These are phyloP conservation scores for Aspergillus nomiae DNA, from an alignment of 2,329 filamentous ascomycete genomes.

Conservation along the genomic window DNA sequence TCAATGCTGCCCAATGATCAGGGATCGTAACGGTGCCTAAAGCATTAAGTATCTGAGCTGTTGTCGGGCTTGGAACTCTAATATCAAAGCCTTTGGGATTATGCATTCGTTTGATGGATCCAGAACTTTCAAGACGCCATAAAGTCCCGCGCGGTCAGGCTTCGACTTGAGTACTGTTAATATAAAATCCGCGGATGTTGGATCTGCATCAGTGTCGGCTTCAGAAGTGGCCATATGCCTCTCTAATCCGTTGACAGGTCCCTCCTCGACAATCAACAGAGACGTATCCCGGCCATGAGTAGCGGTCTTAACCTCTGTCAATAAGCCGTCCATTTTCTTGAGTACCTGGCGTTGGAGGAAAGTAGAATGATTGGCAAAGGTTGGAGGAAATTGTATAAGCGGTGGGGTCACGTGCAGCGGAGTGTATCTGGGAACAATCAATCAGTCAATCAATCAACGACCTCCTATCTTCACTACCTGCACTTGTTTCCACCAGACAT, in stretches of 20 bases:
- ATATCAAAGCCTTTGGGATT: slow-evolving; percentile 55
- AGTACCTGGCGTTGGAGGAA: slow-evolving; percentile 5
- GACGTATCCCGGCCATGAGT: slow-evolving; percentile 23
- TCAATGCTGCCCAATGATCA: slow-evolving; percentile 75
- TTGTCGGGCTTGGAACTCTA: slow-evolving; percentile 63
- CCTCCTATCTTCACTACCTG: not conserved
- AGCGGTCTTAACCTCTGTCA: slow-evolving; percentile 43
- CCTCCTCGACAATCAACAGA: slow-evolving; percentile 21
- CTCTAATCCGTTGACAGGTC: slow-evolving; percentile 9
- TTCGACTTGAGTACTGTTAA: slow-evolving; percentile 43
- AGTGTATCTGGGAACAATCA: slow-evolving; percentile 14
- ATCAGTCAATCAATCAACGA: slow-evolving; percentile 16
- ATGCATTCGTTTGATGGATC: slow-evolving; percentile 34
- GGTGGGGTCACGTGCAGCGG: slow-evolving; percentile 30
- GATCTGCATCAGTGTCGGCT: slow-evolving; percentile 17
- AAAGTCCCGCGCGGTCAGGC: slow-evolving; percentile 39
- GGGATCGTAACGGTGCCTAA: slow-evolving; percentile 75
- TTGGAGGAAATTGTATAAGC: slow-evolving; percentile 23
- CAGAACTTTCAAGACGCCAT: slow-evolving; percentile 33
- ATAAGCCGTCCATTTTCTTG: slow-evolving; percentile 40
- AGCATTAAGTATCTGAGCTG: slow-evolving; percentile 73
- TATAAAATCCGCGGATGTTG: slow-evolving; percentile 32
- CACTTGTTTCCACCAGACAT: not conserved
- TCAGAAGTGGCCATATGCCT: slow-evolving; percentile 15
- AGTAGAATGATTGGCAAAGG: slow-evolving; percentile 13